Conservation (phyloP, 768 basidiomycete species). For the Suillus alpinus region DNA sequence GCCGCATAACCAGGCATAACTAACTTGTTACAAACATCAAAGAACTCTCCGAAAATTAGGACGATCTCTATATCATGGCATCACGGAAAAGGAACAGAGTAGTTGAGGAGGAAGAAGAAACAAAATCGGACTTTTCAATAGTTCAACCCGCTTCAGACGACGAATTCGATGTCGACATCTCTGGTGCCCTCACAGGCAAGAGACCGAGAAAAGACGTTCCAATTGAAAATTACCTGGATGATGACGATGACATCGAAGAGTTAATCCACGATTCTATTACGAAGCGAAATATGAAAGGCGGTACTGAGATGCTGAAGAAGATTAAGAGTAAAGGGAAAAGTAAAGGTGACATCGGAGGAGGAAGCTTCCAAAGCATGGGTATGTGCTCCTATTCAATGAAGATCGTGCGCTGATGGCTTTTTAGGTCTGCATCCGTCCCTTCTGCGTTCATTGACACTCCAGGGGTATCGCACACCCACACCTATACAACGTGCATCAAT, state of each 20-base stretch:
- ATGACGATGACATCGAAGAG: conserved; percentile 58
- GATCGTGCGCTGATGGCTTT: conserved; percentile 4
- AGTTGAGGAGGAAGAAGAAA: conserved; percentile 9
- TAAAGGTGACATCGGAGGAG: conserved; percentile 84
- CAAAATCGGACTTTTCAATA: conserved; percentile 10
- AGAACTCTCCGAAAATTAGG: too few relatives aligned
- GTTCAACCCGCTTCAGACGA: conserved; percentile 26
- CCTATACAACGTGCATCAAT: conserved; percentile 93
- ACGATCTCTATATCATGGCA: conserved; percentile 15
- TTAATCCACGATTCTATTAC: conserved; percentile 69
- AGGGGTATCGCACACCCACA: conserved; percentile 92
- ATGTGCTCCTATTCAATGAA: conserved; percentile 23
- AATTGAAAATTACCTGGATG: not conserved
- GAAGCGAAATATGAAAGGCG: conserved; percentile 71
- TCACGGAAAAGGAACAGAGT: conserved; percentile 31
- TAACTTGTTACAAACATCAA: not conserved
- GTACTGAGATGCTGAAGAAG: conserved; percentile 74
- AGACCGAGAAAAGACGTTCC: conserved; percentile 21
- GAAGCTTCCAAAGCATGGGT: conserved; percentile 98
- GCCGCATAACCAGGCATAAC: not conserved
- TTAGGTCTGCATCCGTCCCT: conserved; percentile 81
- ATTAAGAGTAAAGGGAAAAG: conserved; percentile 68
- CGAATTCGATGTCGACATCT: conserved; percentile 70
- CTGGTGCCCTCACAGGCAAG: conserved; percentile 54
- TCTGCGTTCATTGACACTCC: conserved; percentile 81